Percentiles rank a stretch among this genome's conserved stretches.
Conservation (phyloP, 2,329 filamentous ascomycete genomes). For the Parasarocladium wereldwijsianum region DNA sequence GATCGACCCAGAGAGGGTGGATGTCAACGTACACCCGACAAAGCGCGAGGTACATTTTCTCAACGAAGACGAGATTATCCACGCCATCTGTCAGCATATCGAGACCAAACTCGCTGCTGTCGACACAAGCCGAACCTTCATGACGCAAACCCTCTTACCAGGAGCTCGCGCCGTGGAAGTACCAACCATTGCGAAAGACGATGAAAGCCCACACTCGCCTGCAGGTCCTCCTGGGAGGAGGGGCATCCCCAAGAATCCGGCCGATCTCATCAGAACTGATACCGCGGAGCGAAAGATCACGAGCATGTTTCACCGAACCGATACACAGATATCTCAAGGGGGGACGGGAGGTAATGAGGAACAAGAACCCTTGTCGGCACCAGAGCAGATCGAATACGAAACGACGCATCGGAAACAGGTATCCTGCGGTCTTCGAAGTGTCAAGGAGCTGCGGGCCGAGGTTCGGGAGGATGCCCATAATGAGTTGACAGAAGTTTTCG, state of each 20-base stretch:
- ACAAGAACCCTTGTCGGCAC: slow-evolving; percentile 16
- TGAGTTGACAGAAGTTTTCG: slow-evolving; percentile 74
- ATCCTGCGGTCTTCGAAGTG: slow-evolving; percentile 61
- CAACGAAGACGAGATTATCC: slow-evolving; percentile 92
- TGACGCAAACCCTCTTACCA: slow-evolving; percentile 81
- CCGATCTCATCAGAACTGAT: slow-evolving; percentile 83
- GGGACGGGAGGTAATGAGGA: slow-evolving; percentile 15
- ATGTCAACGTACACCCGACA: slow-evolving; percentile 95
- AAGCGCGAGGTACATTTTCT: slow-evolving; percentile 95
- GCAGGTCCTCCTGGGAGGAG: slow-evolving; percentile 21
- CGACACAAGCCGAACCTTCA: slow-evolving; percentile 85
- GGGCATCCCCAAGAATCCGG: slow-evolving; percentile 28
- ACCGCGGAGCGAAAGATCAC: slow-evolving; percentile 86
- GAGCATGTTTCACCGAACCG: slow-evolving; percentile 64
- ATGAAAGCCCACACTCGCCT: slow-evolving; percentile 16
- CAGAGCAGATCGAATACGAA: slow-evolving; percentile 54
- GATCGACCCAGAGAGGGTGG: slow-evolving; percentile 81
- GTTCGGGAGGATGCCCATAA: slow-evolving; percentile 75
- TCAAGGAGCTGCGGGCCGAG: slow-evolving; percentile 68
- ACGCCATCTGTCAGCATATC: slow-evolving; percentile 69
- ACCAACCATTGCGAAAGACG: slow-evolving; percentile 12
- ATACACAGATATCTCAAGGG: slow-evolving; percentile 10
- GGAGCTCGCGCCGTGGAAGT: slow-evolving; percentile 29
- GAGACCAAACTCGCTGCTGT: slow-evolving; percentile 67
- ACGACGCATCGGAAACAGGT: slow-evolving; percentile 53